phyloP scores from a whole-genome alignment of 768 basidiomycete genomes.

The Trametes villosa region DNA sequence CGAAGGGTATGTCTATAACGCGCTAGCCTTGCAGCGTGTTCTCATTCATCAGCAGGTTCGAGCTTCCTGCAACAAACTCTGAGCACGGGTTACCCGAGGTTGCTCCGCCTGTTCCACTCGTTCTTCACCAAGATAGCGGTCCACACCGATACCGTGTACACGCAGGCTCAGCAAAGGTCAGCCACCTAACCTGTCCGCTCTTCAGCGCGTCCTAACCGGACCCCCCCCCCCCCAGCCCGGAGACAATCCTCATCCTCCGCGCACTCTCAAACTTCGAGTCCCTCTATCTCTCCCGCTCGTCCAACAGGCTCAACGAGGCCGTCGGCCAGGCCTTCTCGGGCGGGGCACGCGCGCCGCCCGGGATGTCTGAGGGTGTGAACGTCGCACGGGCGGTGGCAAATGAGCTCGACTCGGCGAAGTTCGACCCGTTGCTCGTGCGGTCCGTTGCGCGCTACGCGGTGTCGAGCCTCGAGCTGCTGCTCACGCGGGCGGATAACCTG shows the following conservation, averaged over 20 bases:
- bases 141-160: constrained; percentile 94
- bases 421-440: constrained; percentile 86
- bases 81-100: constrained; percentile 81
- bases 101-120: constrained; percentile 92
- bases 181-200: not conserved
- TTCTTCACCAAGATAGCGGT: constrained; percentile 96
- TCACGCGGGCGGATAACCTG: constrained; percentile 65
- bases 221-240: constrained; percentile 66
- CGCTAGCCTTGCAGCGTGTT: not conserved
- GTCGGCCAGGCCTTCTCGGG: constrained; percentile 78
- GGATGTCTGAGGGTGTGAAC: constrained; percentile 73
- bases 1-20: constrained; percentile 61
- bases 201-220: not conserved
- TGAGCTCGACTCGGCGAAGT: constrained; percentile 90
- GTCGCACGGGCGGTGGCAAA: constrained; percentile 81
- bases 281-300: constrained; percentile 85
- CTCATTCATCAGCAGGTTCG: constrained; percentile 57
- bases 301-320: constrained; percentile 81
- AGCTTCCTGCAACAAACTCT: constrained; percentile 91
- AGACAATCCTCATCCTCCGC: constrained; percentile 87
- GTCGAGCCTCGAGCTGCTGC: constrained; percentile 69
- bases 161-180: constrained; percentile 81
- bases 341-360: constrained; percentile 71
- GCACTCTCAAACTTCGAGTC: constrained; percentile 84
- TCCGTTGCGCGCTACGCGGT: constrained; percentile 77